These are phyloP conservation scores for Pholiota adiposa DNA, from an alignment of 1,284 basidiomycete genomes.

Conservation along the genomic window DNA sequence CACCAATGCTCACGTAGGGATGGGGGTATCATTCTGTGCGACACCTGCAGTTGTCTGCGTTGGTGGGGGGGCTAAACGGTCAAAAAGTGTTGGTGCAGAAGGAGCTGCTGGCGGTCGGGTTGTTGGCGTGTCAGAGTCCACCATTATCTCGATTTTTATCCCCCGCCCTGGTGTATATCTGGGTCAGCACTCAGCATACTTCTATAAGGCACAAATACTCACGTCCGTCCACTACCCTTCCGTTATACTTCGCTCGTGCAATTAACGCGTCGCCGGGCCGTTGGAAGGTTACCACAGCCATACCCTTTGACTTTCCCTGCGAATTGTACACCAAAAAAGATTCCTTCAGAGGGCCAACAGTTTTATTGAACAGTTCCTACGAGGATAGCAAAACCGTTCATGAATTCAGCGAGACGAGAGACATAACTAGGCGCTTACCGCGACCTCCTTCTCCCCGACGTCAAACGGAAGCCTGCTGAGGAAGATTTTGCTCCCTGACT, in stretches of 20 bases:
- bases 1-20: background rate
- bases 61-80: constrained; percentile 29
- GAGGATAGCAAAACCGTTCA: too few species aligned
- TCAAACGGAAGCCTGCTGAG: constrained; percentile 71
- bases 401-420: background rate
- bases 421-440: constrained; percentile 46
- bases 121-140: constrained; percentile 40
- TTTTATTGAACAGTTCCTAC: constrained; percentile 75
- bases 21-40: background rate
- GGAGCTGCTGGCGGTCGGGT: constrained; percentile 22
- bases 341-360: constrained; percentile 72
- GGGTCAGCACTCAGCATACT: background rate
- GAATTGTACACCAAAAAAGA: constrained; percentile 73
- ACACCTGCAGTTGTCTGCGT: constrained; percentile 1
- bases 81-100: constrained; percentile 32
- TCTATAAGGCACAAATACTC: constrained; percentile 34
- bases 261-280: constrained; percentile 60
- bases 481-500: constrained; percentile 67
- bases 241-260: constrained; percentile 69
- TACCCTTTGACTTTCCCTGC: constrained; percentile 72
- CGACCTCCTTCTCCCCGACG: constrained; percentile 68
- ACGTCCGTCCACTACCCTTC: constrained; percentile 78
- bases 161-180: constrained; percentile 51
- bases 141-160: constrained; percentile 70
- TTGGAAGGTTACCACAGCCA: constrained; percentile 72